phyloP scores from a whole-genome alignment of 2,329 filamentous ascomycete genomes.

The Sclerotinia borealis region DNA sequence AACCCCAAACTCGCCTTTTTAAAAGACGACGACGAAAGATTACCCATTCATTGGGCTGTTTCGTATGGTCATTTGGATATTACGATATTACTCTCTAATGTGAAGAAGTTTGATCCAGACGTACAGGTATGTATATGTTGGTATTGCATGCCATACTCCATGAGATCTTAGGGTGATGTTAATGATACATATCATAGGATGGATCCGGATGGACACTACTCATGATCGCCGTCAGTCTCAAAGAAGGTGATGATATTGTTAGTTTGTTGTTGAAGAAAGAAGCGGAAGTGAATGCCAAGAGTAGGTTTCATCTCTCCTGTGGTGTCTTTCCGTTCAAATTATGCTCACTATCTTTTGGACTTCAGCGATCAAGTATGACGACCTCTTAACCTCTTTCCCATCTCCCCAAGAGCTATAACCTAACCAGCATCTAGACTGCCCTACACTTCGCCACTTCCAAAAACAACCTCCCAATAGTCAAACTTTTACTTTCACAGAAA shows the following conservation, averaged over 20 bases:
- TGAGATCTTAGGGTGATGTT: not conserved
- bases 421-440: slow-evolving; percentile 54
- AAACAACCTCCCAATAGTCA: slow-evolving; percentile 74
- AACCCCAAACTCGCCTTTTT: slow-evolving; percentile 69
- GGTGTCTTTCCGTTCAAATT: not conserved
- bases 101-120: slow-evolving; percentile 75
- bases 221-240: slow-evolving; percentile 74
- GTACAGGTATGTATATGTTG: slow-evolving; percentile 51
- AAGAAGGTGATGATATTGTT: slow-evolving; percentile 64
- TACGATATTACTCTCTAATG: slow-evolving; percentile 62
- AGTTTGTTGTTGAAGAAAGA: slow-evolving; percentile 61
- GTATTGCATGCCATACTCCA: not conserved
- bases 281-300: slow-evolving; percentile 69
- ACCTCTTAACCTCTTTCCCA: not conserved
- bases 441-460: slow-evolving; percentile 92
- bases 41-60: slow-evolving; percentile 90
- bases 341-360: slow-evolving; percentile 38
- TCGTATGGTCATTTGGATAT: slow-evolving; percentile 77
- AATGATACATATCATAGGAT: slow-evolving; percentile 43
- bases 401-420: not conserved
- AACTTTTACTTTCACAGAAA: slow-evolving; percentile 66
- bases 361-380: slow-evolving; percentile 56
- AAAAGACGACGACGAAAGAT: slow-evolving; percentile 79
- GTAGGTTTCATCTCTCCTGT: slow-evolving; percentile 35
- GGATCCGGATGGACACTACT: slow-evolving; percentile 75